Conservation (phyloP, 2,329 filamentous ascomycete species). For the Aspergillus caelatus region DNA sequence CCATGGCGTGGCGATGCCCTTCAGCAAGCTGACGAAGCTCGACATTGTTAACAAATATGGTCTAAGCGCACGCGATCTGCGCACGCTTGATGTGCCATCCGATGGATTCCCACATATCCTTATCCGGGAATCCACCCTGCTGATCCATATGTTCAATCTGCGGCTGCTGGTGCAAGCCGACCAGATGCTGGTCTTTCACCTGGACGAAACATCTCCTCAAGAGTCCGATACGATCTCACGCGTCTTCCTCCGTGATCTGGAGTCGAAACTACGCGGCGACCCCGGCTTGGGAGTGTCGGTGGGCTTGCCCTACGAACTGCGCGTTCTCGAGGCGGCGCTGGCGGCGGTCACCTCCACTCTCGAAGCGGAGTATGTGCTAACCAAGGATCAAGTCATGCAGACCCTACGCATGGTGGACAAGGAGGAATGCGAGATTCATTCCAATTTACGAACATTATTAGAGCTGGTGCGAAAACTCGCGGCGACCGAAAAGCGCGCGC, state of each 20-base stretch:
- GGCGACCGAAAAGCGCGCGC: constrained; percentile 36
- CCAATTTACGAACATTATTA: constrained; percentile 29
- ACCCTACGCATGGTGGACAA: constrained; percentile 18
- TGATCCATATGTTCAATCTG: constrained; percentile 40
- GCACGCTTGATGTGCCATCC: constrained; percentile 37
- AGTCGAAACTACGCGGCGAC: constrained; percentile 24
- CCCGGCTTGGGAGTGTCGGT: constrained; percentile 20
- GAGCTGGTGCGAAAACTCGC: constrained; percentile 16
- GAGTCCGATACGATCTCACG: constrained; percentile 19
- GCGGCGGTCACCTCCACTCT: constrained; percentile 37
- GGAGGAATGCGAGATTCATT: constrained; percentile 24
- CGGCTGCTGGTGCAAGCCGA: constrained; percentile 39
- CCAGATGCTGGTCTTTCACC: constrained; percentile 32
- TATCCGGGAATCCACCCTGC: constrained; percentile 34
- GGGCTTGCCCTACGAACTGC: constrained; percentile 33
- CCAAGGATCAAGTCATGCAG: constrained; percentile 17
- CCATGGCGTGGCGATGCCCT: not conserved
- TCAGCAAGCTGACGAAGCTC: constrained; percentile 17
- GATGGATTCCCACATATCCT: constrained; percentile 38
- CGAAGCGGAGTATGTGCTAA: constrained; percentile 35
- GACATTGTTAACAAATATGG: constrained; percentile 24
- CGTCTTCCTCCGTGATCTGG: constrained; percentile 32
- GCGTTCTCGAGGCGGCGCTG: constrained; percentile 38
- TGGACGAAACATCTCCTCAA: constrained; percentile 16
- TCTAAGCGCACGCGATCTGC: constrained; percentile 34